Evolutionary conservation across 2,329 filamentous ascomycete species (phyloP).

Genomic region (Penicillium sp.): DNA sequence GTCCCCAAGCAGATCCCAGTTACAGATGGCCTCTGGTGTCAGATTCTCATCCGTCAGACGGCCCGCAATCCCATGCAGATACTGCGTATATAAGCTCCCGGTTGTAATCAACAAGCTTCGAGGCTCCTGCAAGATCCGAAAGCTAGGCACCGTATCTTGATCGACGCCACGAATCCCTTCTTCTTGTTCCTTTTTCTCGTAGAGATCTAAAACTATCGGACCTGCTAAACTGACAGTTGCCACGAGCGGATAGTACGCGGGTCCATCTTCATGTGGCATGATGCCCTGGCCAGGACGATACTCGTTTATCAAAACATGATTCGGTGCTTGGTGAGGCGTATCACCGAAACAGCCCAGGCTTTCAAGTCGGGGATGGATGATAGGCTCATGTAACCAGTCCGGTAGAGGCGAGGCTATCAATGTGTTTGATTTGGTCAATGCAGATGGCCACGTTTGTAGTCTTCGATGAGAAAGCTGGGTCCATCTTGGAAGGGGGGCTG

Average conservation of each 20-base stretch:
- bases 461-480: constrained; percentile 82
- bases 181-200: constrained; percentile 50
- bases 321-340: constrained; percentile 73
- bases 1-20: constrained; percentile 55
- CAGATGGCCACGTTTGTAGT: constrained; percentile 84
- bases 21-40: constrained; percentile 47
- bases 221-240: constrained; percentile 85
- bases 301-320: constrained; percentile 92
- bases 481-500: constrained; percentile 74
- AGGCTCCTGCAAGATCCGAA: constrained; percentile 75
- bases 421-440: constrained; percentile 69
- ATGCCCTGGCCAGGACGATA: constrained; percentile 88
- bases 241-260: constrained; percentile 80
- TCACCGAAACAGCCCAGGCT: constrained; percentile 49
- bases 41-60: constrained; percentile 62
- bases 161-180: constrained; percentile 13
- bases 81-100: constrained; percentile 51
- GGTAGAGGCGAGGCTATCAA: constrained; percentile 71
- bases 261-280: constrained; percentile 92
- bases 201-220: constrained; percentile 72
- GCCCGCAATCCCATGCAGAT: constrained; percentile 58
- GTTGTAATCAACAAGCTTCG: constrained; percentile 63
- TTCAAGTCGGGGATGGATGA: constrained; percentile 56
- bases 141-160: constrained; percentile 29
- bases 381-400: constrained; percentile 66